Evolutionary conservation across 2,329 filamentous ascomycete genomes (phyloP).

Genomic region (Colletotrichum abscissum): DNA sequence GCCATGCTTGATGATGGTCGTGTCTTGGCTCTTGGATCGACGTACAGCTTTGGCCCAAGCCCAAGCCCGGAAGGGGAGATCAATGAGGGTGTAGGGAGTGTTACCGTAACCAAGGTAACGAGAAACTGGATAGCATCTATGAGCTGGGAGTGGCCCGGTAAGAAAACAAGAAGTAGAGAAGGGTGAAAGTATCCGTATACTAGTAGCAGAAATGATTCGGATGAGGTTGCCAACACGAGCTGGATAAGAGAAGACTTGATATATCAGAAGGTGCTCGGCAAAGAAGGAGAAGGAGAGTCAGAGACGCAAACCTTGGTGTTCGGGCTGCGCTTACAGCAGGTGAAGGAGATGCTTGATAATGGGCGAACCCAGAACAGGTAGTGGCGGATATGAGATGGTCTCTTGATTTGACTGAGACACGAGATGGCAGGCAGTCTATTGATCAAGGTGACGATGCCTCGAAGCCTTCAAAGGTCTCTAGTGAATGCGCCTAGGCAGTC

Average conservation of each 20-base stretch:
- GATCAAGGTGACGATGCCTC: neutral
- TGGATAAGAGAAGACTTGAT: neutral
- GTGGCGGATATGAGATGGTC: neutral
- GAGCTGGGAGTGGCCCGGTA: neutral
- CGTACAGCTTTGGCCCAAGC: neutral
- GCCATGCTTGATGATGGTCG: slow-evolving; percentile 11
- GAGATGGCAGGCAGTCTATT: neutral
- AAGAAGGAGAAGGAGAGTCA: neutral
- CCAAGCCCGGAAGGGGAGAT: neutral
- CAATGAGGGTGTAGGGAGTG: neutral
- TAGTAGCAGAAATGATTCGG: neutral
- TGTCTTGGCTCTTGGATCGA: neutral
- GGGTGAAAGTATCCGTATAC: neutral
- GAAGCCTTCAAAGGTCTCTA: slow-evolving; percentile 13
- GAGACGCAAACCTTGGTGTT: slow-evolving; percentile 14
- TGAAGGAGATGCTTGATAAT: neutral
- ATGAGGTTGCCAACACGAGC: neutral
- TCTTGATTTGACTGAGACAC: neutral
- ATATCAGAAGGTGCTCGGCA: slow-evolving; percentile 9
- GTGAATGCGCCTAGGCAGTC: neutral
- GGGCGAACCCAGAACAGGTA: neutral
- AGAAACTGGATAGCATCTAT: neutral
- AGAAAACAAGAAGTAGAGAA: neutral
- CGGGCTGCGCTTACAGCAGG: neutral
- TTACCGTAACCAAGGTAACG: neutral